A percentile compares a stretch with the other conserved stretches of the same genome.
phyloP scores from a whole-genome alignment of 2,329 filamentous ascomycete species.

The Ascochyta pisi region DNA sequence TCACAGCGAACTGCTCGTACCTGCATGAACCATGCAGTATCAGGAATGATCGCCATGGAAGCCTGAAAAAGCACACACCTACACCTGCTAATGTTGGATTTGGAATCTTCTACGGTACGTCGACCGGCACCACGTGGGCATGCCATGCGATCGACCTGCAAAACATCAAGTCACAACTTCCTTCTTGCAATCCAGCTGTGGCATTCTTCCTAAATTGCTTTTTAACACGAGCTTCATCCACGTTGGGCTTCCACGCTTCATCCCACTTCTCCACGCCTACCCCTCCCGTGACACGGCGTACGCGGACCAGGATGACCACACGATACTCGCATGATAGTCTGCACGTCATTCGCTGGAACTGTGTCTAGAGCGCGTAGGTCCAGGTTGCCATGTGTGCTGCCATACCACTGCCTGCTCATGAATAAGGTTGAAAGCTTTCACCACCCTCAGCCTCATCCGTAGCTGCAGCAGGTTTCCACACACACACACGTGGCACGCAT shows the following conservation, averaged over 20 bases:
- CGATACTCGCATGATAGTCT: too few species aligned
- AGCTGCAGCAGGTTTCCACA: too few species aligned
- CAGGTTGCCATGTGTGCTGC: too few species aligned
- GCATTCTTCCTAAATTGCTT: background rate
- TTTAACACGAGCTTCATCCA: background rate
- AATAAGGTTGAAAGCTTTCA: too few species aligned
- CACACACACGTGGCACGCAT: too few species aligned
- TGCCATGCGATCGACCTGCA: background rate
- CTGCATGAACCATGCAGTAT: background rate
- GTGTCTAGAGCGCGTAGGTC: too few species aligned
- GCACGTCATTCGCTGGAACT: too few species aligned
- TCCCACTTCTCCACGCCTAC: too few species aligned
- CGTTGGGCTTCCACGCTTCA: background rate
- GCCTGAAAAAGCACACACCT: background rate
- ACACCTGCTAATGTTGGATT: background rate
- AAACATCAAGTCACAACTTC: background rate
- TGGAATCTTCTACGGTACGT: background rate
- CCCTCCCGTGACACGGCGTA: too few species aligned
- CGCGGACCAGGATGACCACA: too few species aligned
- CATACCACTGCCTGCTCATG: too few species aligned
- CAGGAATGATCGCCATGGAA: background rate
- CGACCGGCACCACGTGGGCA: slow-evolving; percentile 2
- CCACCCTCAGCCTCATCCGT: too few species aligned
- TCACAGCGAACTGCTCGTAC: slow-evolving; percentile 1
- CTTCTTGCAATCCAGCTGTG: background rate